These are phyloP conservation scores for Pterulicium gracile DNA, from an alignment of 1,284 basidiomycete genomes.

Conservation along the genomic window DNA sequence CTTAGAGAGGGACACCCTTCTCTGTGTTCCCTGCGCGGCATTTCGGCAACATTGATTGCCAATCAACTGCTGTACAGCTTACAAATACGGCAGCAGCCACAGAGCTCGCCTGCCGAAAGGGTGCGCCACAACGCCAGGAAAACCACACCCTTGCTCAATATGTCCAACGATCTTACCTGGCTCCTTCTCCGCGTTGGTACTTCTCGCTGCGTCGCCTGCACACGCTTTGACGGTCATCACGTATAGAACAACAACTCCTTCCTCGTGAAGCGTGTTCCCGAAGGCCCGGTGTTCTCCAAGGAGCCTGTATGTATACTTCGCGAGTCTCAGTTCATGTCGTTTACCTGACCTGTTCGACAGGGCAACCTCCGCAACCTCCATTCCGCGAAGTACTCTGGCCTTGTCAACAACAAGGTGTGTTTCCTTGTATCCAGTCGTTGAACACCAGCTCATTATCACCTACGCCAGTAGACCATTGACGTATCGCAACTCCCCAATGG, in stretches of 20 bases:
- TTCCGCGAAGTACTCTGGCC: constrained; percentile 83
- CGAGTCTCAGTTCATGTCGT: constrained; percentile 5
- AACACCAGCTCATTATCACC: not conserved
- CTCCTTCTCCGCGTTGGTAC: constrained; percentile 73
- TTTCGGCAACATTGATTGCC: no score
- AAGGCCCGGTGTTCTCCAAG: constrained; percentile 72
- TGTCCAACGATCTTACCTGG: constrained; percentile 85
- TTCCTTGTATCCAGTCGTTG: not conserved
- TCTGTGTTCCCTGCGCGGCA: no score
- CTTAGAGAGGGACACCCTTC: no score
- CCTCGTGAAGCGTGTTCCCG: constrained; percentile 64
- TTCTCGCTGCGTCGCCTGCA: not conserved
- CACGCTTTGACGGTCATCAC: constrained; percentile 9
- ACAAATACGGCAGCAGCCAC: no score
- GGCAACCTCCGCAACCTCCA: constrained; percentile 82
- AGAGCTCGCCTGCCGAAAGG: no score
- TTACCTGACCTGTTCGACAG: constrained; percentile 24
- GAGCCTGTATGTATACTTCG: constrained; percentile 58
- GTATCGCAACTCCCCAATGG: constrained; percentile 50
- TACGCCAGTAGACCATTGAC: constrained; percentile 45
- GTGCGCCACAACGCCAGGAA: no score
- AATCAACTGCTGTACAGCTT: no score
- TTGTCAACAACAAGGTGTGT: constrained; percentile 72
- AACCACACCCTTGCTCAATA: constrained; percentile 36
- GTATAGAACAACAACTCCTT: constrained; percentile 73